These are phyloP conservation scores for Cercophora sp. DNA, from an alignment of 495 filamentous ascomycete species.

Conservation along the genomic window DNA sequence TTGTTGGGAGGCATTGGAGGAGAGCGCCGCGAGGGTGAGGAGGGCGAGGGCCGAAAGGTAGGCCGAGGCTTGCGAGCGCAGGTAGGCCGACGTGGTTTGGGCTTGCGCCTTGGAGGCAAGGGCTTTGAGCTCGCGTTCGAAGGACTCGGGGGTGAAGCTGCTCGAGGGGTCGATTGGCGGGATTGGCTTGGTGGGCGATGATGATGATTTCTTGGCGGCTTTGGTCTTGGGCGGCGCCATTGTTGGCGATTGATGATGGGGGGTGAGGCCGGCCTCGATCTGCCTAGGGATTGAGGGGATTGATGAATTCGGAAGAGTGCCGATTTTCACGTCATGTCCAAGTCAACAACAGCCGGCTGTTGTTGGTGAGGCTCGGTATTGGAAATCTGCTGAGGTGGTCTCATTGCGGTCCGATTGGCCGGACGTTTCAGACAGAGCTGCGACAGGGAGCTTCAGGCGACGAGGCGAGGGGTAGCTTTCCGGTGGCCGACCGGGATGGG, in stretches of 20 bases:
- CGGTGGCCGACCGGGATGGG: neutral
- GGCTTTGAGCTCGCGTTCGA: constrained; percentile 47
- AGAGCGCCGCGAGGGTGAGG: constrained; percentile 66
- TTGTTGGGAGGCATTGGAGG: constrained; percentile 69
- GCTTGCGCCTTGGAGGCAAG: constrained; percentile 49
- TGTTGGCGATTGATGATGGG: neutral
- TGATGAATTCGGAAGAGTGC: neutral
- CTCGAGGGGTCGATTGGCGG: constrained; percentile 20
- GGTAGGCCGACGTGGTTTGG: constrained; percentile 36
- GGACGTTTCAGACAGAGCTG: constrained; percentile 10
- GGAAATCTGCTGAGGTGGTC: too few relatives aligned
- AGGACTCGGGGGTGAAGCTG: constrained; percentile 42
- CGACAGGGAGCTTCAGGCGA: constrained; percentile 12
- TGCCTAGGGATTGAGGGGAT: neutral
- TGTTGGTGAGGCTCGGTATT: too few relatives aligned
- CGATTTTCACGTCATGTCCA: neutral
- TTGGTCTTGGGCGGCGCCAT: constrained; percentile 5
- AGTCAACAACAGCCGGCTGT: constrained; percentile 19
- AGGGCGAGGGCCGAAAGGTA: constrained; percentile 41
- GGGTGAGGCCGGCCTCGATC: neutral
- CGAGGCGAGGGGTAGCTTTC: neutral
- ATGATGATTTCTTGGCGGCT: neutral
- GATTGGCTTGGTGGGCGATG: neutral
- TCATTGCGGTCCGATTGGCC: constrained; percentile 12
- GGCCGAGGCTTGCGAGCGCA: constrained; percentile 33